Conservation (phyloP, 257 asterid genomes). For the Schizonepeta tenuifolia region DNA sequence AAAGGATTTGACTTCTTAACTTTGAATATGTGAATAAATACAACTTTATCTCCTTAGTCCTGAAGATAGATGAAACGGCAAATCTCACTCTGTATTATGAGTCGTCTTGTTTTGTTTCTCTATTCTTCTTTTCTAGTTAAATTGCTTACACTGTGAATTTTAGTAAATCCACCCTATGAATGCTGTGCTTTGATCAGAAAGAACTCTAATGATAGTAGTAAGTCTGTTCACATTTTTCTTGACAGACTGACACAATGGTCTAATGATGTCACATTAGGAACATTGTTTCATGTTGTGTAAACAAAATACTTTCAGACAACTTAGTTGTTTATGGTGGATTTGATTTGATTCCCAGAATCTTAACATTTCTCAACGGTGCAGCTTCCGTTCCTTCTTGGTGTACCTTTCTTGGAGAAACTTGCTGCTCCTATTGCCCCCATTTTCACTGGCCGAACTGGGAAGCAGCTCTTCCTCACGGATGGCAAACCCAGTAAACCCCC, state of each 20-base stretch:
- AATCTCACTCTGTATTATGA: background rate
- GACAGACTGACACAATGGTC: constrained; percentile 2
- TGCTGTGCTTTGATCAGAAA: background rate
- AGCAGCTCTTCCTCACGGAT: constrained; percentile 78
- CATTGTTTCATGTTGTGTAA: background rate
- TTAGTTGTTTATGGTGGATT: constrained; percentile 26
- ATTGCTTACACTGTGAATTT: background rate
- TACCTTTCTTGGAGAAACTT: constrained; percentile 84
- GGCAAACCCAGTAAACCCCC: constrained; percentile 85
- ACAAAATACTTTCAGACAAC: background rate
- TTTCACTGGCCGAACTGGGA: constrained; percentile 75
- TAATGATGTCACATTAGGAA: background rate
- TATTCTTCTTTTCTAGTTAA: background rate
- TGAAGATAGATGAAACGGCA: no score
- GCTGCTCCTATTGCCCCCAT: constrained; percentile 90
- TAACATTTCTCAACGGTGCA: constrained; percentile 48
- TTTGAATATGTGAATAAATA: background rate
- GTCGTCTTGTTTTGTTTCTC: background rate
- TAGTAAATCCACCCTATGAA: background rate
- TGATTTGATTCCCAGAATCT: constrained; percentile 53
- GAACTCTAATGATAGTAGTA: background rate
- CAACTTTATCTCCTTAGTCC: background rate
- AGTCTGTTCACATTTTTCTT: background rate
- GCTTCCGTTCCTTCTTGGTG: constrained; percentile 94
- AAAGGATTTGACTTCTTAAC: background rate